Percentiles rank a stretch among this genome's conserved stretches.
Evolutionary conservation across 169 alveolate species (phyloP).

Genomic region (Cryptosporidium baileyi): DNA sequence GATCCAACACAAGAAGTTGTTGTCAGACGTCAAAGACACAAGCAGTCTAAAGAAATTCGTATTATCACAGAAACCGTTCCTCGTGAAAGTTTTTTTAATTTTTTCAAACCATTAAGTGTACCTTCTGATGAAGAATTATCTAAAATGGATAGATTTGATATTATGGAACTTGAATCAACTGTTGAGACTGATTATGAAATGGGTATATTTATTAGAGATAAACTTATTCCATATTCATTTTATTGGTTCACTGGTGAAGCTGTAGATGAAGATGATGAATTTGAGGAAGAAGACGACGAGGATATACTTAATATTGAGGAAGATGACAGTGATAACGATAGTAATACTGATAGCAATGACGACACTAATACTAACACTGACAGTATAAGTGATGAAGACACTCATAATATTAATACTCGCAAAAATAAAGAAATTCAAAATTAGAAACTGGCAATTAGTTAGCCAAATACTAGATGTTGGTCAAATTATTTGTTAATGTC

Average conservation of each 20-base stretch:
- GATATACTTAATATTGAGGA: conserved; percentile 58
- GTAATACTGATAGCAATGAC: neutral
- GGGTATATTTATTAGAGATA: conserved; percentile 62
- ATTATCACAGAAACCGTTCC: conserved; percentile 59
- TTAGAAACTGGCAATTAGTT: no score
- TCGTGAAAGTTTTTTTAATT: conserved; percentile 58
- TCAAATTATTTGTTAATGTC: no score
- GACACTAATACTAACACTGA: neutral
- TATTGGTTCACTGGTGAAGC: conserved; percentile 69
- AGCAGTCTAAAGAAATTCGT: conserved; percentile 55
- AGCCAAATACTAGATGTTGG: no score
- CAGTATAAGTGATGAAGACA: neutral
- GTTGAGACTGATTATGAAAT: conserved; percentile 68
- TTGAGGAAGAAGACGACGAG: conserved; percentile 69
- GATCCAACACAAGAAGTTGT: conserved; percentile 69
- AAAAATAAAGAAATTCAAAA: neutral
- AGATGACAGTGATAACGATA: conserved; percentile 25
- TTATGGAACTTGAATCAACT: conserved; percentile 63
- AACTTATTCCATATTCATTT: conserved; percentile 58
- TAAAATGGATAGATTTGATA: conserved; percentile 61
- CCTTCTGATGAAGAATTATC: conserved; percentile 63
- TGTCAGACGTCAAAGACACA: conserved; percentile 59
- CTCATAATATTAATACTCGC: neutral
- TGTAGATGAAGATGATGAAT: conserved; percentile 67
- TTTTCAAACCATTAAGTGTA: conserved; percentile 51